Conservation (phyloP, 306 rosid species). For the Datisca glomerata region DNA sequence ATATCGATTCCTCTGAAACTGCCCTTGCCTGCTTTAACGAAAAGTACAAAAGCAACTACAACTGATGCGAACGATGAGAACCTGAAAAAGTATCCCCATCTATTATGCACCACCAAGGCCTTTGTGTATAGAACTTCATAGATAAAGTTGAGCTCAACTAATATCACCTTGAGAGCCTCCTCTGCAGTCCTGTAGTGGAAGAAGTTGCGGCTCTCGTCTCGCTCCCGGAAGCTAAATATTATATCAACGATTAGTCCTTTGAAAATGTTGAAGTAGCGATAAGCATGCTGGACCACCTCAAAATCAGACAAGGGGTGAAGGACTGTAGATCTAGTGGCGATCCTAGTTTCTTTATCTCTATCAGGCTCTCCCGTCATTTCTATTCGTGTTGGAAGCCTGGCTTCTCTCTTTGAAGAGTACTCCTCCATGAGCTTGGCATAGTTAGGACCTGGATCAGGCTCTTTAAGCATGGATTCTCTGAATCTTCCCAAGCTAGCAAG, state of each 20-base stretch:
- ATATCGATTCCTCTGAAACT: conserved; percentile 16
- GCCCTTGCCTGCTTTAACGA: conserved; percentile 10
- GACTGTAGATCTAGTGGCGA: not conserved
- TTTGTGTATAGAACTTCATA: conserved; percentile 38
- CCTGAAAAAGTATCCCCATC: not conserved
- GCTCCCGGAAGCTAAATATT: conserved; percentile 21
- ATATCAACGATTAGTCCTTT: conserved; percentile 33
- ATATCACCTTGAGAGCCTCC: conserved; percentile 21
- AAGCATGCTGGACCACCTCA: conserved; percentile 12
- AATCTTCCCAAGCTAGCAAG: conserved; percentile 23
- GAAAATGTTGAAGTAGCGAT: conserved; percentile 17
- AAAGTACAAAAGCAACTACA: conserved; percentile 11
- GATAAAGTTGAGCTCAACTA: conserved; percentile 32
- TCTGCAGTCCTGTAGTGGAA: not conserved
- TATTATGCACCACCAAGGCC: conserved; percentile 9
- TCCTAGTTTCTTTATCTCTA: conserved; percentile 1
- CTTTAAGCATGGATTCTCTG: conserved; percentile 14
- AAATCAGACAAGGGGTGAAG: not conserved
- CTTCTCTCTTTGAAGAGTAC: not conserved
- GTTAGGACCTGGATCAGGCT: conserved; percentile 27
- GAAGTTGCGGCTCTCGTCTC: conserved; percentile 16
- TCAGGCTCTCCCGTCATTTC: conserved; percentile 11
- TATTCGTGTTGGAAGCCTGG: conserved; percentile 23
- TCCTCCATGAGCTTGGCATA: conserved; percentile 37
- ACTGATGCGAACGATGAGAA: conserved; percentile 8